phyloP scores from a whole-genome alignment of 306 rosid genomes.

The Leucaena leucocephala region DNA sequence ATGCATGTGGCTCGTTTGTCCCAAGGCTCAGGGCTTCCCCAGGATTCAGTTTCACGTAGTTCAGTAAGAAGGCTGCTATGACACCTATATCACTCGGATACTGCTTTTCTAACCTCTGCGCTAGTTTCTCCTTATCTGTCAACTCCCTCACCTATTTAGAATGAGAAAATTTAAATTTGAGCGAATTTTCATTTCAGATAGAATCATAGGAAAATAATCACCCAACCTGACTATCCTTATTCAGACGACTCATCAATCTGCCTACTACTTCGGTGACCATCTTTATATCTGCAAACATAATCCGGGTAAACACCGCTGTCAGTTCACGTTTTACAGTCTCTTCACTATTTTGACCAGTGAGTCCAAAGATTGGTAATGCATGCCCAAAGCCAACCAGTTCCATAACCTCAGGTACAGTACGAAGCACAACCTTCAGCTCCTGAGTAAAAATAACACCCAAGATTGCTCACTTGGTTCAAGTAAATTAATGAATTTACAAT shows the following conservation, averaged over 20 bases:
- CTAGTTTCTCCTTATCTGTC: slow-evolving; percentile 67
- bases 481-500: neutral
- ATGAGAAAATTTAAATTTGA: neutral
- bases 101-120: slow-evolving; percentile 65
- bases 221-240: slow-evolving; percentile 59
- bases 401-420: slow-evolving; percentile 64
- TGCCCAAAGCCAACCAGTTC: slow-evolving; percentile 57
- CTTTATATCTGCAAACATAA: slow-evolving; percentile 64
- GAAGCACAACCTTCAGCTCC: slow-evolving; percentile 71
- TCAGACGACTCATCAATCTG: slow-evolving; percentile 56
- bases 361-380: slow-evolving; percentile 43
- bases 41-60: slow-evolving; percentile 70
- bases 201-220: neutral
- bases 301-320: slow-evolving; percentile 52
- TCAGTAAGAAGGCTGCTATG: slow-evolving; percentile 68
- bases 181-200: neutral
- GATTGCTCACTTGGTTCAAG: slow-evolving; percentile 18
- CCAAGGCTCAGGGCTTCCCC: slow-evolving; percentile 79
- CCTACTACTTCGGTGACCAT: slow-evolving; percentile 43
- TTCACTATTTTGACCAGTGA: slow-evolving; percentile 48
- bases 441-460: slow-evolving; percentile 35
- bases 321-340: slow-evolving; percentile 53
- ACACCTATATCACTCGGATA: slow-evolving; percentile 76
- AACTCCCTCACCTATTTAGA: slow-evolving; percentile 55
- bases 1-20: slow-evolving; percentile 81